A percentile compares a stretch with the other conserved stretches of the same genome.
Evolutionary conservation across 139 green algal species (phyloP).

Genomic region (Micromonas commoda): DNA sequence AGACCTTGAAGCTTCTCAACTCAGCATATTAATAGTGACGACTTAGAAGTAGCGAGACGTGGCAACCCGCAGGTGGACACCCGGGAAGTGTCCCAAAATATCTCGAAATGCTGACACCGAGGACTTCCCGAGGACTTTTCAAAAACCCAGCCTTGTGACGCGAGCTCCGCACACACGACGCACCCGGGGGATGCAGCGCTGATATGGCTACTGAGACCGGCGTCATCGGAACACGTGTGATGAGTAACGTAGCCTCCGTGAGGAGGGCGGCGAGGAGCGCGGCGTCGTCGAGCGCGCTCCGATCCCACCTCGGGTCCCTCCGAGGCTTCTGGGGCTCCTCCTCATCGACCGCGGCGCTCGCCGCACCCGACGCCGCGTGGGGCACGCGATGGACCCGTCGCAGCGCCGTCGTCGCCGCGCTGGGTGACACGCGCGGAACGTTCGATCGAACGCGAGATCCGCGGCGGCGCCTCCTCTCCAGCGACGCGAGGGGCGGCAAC

Average conservation of each 20-base stretch:
- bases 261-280: neutral
- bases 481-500: neutral
- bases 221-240: too few relatives aligned
- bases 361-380: neutral
- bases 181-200: too few relatives aligned
- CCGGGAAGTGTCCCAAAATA: too few relatives aligned
- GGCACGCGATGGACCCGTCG: neutral
- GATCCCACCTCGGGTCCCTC: neutral
- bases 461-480: neutral
- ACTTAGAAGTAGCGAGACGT: too few relatives aligned
- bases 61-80: too few relatives aligned
- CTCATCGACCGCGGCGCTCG: conserved; percentile 6
- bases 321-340: neutral
- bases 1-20: neutral
- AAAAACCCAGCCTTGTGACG: too few relatives aligned
- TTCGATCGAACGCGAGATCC: neutral
- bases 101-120: too few relatives aligned
- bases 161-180: too few relatives aligned
- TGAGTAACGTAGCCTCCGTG: too few relatives aligned
- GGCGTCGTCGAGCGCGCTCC: neutral
- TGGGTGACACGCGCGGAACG: neutral
- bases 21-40: neutral
- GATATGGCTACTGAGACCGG: too few relatives aligned
- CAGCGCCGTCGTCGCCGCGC: neutral
- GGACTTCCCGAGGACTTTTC: too few relatives aligned